Percentiles rank a stretch among this genome's conserved stretches.
Conservation (phyloP, 257 asterid species). For the Catharanthus roseus region DNA sequence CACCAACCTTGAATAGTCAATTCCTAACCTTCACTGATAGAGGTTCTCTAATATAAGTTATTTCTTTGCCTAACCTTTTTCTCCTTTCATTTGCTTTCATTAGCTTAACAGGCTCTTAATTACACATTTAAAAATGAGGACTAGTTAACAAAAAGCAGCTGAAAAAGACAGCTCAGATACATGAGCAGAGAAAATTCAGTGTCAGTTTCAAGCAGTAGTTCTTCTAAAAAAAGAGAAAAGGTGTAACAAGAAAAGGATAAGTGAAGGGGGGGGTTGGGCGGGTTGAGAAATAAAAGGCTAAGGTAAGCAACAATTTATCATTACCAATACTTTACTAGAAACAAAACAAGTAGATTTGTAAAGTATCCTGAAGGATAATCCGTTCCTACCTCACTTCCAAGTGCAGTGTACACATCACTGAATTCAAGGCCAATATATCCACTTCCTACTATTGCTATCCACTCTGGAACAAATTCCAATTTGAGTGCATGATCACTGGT, state of each 20-base stretch:
- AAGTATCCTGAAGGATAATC: background rate
- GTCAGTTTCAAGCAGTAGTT: conserved; percentile 1
- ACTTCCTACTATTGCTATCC: conserved; percentile 98
- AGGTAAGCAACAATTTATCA: background rate
- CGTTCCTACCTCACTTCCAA: conserved; percentile 83
- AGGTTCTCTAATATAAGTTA: background rate
- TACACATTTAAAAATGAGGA: background rate
- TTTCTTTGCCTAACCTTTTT: background rate
- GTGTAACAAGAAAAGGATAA: background rate
- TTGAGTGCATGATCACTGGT: conserved; percentile 97
- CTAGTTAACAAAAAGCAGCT: background rate
- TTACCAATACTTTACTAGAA: background rate
- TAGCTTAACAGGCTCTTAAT: background rate
- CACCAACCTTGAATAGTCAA: background rate
- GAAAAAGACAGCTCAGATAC: background rate
- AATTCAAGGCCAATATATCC: conserved; percentile 97
- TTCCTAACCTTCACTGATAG: background rate
- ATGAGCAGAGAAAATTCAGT: background rate
- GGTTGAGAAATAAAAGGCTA: no score
- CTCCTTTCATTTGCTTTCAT: background rate
- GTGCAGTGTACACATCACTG: conserved; percentile 96
- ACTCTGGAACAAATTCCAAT: conserved; percentile 79
- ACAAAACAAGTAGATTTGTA: background rate
- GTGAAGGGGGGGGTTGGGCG: no score
- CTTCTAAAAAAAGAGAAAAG: background rate